A percentile compares a stretch with the other conserved stretches of the same genome.
Conservation (phyloP, 805 yeast species). For the Yarrowia osloensis region DNA sequence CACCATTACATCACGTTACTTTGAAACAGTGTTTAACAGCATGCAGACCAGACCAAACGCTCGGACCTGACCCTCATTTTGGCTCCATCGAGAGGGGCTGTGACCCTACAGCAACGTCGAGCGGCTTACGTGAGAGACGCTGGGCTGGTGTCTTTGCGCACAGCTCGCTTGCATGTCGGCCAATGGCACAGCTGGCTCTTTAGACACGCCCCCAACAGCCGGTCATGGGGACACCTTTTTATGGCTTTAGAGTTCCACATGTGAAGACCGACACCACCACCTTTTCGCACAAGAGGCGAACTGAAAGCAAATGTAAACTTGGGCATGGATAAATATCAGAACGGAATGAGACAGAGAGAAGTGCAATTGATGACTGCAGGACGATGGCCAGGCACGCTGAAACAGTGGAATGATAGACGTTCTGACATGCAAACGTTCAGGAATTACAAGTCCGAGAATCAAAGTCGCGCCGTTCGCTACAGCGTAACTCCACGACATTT, state of each 20-base stretch:
- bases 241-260: slow-evolving; percentile 6
- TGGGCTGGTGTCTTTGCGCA: not conserved
- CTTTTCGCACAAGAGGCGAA: not conserved
- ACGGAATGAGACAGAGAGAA: not conserved
- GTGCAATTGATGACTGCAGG: no score
- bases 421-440: no score
- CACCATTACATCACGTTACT: slow-evolving; percentile 17
- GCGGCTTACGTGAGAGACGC: not conserved
- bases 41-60: not conserved
- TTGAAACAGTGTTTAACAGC: not conserved
- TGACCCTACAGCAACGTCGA: not conserved
- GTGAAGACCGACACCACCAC: not conserved
- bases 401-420: not conserved
- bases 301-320: slow-evolving; percentile 6
- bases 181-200: not conserved
- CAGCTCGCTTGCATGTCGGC: not conserved
- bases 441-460: no score
- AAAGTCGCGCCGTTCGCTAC: no score
- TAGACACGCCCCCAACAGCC: not conserved
- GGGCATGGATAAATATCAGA: not conserved
- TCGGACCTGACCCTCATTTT: not conserved
- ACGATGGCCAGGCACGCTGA: no score
- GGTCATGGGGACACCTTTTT: slow-evolving; percentile 17
- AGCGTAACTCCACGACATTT: no score
- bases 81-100: slow-evolving; percentile 9